phyloP scores from a whole-genome alignment of 768 basidiomycete species.

The Favolaschia claudopus region DNA sequence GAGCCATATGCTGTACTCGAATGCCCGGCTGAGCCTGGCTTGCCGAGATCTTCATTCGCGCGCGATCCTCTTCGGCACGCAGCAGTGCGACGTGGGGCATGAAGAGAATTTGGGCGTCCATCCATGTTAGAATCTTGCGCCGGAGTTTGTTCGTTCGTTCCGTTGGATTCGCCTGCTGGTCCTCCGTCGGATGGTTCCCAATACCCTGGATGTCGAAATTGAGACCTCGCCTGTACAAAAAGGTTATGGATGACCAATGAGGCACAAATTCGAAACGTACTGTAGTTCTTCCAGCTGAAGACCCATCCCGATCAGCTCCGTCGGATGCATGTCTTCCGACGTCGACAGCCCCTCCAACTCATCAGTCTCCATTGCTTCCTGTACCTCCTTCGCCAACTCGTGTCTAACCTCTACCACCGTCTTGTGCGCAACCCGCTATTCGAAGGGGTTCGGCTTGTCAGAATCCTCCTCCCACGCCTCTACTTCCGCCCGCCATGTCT shows the following conservation, averaged over 20 bases:
- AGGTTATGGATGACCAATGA: too few relatives aligned
- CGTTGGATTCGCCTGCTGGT: neutral
- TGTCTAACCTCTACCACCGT: slow-evolving; percentile 19
- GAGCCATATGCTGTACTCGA: slow-evolving; percentile 5
- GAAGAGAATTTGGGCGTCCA: slow-evolving; percentile 4
- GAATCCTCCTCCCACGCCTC: slow-evolving; percentile 6
- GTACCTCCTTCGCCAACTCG: slow-evolving; percentile 29
- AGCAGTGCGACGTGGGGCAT: slow-evolving; percentile 5
- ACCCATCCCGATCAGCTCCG: slow-evolving; percentile 20
- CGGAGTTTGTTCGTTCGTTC: slow-evolving; percentile 17
- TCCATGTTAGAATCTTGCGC: slow-evolving; percentile 9
- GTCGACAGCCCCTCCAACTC: neutral
- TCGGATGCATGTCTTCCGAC: slow-evolving; percentile 8
- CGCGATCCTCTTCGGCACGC: slow-evolving; percentile 1
- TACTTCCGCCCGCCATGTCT: neutral
- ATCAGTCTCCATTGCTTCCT: neutral
- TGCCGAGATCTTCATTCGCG: neutral
- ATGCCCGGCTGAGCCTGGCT: slow-evolving; percentile 9
- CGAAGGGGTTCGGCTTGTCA: slow-evolving; percentile 15
- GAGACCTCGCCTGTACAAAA: neutral
- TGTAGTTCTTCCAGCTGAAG: slow-evolving; percentile 28
- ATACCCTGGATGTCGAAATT: neutral
- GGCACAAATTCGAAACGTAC: too few relatives aligned
- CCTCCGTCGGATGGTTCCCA: neutral
- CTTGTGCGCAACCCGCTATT: neutral